Percentiles rank a stretch among this genome's conserved stretches.
Evolutionary conservation across 2,329 filamentous ascomycete genomes (phyloP).

Genomic region (Emmonsia crescens): DNA sequence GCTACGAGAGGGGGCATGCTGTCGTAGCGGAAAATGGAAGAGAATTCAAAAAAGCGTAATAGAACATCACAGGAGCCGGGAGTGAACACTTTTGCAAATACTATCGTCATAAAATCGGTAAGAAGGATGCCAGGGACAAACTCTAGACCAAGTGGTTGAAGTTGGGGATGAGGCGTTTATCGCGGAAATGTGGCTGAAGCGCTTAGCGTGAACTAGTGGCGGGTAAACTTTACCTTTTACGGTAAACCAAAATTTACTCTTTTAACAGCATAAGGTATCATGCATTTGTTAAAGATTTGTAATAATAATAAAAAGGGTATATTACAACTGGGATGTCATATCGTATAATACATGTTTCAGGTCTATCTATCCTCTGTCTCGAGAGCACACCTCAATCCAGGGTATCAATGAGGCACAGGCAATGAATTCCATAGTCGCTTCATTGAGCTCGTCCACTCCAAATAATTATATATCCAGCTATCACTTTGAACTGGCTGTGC

Average conservation of each 20-base stretch:
- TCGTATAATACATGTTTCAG: background rate
- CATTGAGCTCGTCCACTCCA: background rate
- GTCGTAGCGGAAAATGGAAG: conserved; percentile 13
- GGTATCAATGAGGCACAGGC: background rate
- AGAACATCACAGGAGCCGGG: conserved; percentile 5
- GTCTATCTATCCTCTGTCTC: background rate
- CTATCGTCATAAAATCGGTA: background rate
- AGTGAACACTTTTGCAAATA: background rate
- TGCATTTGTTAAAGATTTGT: background rate
- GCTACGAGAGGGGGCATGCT: conserved; percentile 19
- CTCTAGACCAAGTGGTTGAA: background rate
- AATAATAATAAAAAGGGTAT: background rate
- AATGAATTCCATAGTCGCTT: background rate
- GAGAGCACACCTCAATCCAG: background rate
- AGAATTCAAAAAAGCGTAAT: conserved; percentile 7
- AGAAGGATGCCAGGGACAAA: background rate
- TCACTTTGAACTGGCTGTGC: background rate
- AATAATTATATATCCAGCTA: background rate
- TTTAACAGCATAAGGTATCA: background rate
- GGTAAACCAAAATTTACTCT: background rate
- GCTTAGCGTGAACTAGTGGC: background rate
- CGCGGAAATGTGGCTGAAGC: background rate
- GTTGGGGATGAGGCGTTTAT: conserved; percentile 1
- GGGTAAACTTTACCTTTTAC: background rate
- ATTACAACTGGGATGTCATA: background rate